These are phyloP conservation scores for Hanseniaspora mollemarum DNA, from an alignment of 805 yeast genomes.

Conservation along the genomic window DNA sequence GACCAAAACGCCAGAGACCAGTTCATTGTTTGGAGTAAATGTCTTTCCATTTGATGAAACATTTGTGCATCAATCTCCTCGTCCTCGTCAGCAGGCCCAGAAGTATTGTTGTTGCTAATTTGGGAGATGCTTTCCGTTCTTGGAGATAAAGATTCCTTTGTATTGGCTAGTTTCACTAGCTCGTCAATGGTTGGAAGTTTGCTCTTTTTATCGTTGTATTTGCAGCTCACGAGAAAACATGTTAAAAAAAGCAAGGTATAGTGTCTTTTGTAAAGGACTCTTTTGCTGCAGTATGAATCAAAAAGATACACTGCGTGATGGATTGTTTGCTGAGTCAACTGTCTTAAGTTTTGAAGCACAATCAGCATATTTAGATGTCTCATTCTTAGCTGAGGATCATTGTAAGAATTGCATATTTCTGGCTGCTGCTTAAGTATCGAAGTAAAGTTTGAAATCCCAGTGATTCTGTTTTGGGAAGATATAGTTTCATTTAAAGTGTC, in stretches of 20 bases:
- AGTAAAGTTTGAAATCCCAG: slow-evolving; percentile 27
- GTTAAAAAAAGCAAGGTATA: slow-evolving; percentile 77
- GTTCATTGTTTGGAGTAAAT: slow-evolving; percentile 55
- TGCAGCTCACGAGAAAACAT: slow-evolving; percentile 80
- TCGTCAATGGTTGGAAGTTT: slow-evolving; percentile 57
- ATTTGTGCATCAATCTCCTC: slow-evolving; percentile 36
- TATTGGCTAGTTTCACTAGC: slow-evolving; percentile 53
- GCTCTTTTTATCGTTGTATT: slow-evolving; percentile 55
- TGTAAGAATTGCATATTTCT: slow-evolving; percentile 40
- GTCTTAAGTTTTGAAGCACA: slow-evolving; percentile 51
- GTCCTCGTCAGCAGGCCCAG: slow-evolving; percentile 31
- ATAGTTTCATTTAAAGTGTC: slow-evolving; percentile 34
- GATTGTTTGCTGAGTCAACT: slow-evolving; percentile 52
- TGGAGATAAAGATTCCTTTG: slow-evolving; percentile 1
- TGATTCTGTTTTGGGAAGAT: slow-evolving; percentile 30
- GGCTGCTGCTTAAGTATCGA: slow-evolving; percentile 75
- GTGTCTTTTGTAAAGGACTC: slow-evolving; percentile 69
- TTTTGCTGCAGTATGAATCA: slow-evolving; percentile 72
- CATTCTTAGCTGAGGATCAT: slow-evolving; percentile 57
- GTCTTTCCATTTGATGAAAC: slow-evolving; percentile 71
- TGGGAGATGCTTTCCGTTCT: not conserved
- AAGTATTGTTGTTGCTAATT: too few species aligned
- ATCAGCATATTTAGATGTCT: slow-evolving; percentile 66
- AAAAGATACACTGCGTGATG: slow-evolving; percentile 58
- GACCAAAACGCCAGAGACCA: slow-evolving; percentile 39